phyloP scores from a whole-genome alignment of 192 early-diverging fungal species.

The Coemansia sp. region DNA sequence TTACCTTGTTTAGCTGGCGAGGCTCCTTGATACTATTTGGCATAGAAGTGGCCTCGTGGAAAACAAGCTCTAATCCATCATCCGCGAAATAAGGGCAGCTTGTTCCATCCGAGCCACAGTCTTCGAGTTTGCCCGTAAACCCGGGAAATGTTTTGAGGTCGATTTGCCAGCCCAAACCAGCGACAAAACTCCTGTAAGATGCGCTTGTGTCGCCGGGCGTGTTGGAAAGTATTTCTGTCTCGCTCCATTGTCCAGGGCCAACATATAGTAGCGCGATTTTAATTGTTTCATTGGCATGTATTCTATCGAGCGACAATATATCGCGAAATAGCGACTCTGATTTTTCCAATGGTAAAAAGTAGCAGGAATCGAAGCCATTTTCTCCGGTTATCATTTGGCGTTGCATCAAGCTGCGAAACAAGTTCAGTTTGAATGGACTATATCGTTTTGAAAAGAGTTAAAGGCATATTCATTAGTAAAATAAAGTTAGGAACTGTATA shows the following conservation, averaged over 20 bases:
- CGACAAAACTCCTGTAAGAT: constrained; percentile 83
- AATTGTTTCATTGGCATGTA: constrained; percentile 68
- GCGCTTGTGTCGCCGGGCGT: constrained; percentile 59
- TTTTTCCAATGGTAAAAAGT: constrained; percentile 27
- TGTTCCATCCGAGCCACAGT: constrained; percentile 72
- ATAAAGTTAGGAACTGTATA: neutral
- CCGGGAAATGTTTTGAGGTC: constrained; percentile 81
- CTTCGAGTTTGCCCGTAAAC: constrained; percentile 84
- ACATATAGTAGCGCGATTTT: constrained; percentile 94
- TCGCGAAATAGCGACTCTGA: constrained; percentile 36
- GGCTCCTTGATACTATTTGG: constrained; percentile 76
- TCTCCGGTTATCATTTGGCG: constrained; percentile 22
- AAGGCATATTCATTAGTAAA: neutral
- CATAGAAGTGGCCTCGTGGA: constrained; percentile 89
- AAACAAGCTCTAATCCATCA: constrained; percentile 83
- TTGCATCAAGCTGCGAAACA: constrained; percentile 31
- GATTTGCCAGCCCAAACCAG: constrained; percentile 91
- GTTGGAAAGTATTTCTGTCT: constrained; percentile 83
- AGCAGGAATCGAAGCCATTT: constrained; percentile 10
- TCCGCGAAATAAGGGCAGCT: constrained; percentile 82
- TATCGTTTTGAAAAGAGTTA: neutral
- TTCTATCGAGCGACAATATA: constrained; percentile 33
- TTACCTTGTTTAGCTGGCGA: constrained; percentile 91
- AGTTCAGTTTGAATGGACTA: constrained; percentile 36
- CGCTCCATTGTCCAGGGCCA: constrained; percentile 86